Evolutionary conservation across 768 basidiomycete species (phyloP).

Genomic region (Candolleomyces aberdarensis): DNA sequence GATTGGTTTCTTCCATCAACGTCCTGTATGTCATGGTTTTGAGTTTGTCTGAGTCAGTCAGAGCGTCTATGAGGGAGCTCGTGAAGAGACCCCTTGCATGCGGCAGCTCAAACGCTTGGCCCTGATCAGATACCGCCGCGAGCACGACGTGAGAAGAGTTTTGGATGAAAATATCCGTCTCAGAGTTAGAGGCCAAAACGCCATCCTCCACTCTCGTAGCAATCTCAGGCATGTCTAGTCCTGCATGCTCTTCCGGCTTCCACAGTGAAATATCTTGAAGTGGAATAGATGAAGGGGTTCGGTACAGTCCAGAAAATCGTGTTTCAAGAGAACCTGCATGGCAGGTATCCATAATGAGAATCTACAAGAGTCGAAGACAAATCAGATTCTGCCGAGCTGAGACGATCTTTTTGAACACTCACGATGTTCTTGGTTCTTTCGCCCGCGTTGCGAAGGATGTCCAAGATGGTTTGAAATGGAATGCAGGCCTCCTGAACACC

Average conservation of each 20-base stretch:
- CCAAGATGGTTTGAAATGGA: neutral
- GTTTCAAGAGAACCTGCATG: neutral
- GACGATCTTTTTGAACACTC: neutral
- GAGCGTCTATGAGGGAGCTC: too few relatives aligned
- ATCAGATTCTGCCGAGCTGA: too few relatives aligned
- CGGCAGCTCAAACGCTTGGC: conserved; percentile 39
- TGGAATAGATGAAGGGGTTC: neutral
- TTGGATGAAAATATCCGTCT: neutral
- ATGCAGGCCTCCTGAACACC: neutral
- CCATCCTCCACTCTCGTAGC: neutral
- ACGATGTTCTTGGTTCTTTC: conserved; percentile 1
- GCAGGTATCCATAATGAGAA: neutral
- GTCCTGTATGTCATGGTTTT: too few relatives aligned
- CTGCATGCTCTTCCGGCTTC: neutral
- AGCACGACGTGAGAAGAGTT: neutral
- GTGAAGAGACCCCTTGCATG: neutral
- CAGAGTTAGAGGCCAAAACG: neutral
- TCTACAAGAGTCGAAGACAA: neutral
- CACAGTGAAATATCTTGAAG: neutral
- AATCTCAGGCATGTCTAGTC: neutral
- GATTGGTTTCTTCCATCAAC: too few relatives aligned
- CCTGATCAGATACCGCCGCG: neutral
- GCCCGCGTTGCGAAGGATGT: neutral
- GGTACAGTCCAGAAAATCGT: neutral
- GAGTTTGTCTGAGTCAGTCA: too few relatives aligned